These are phyloP conservation scores for Eucalyptus rudis DNA, from an alignment of 345 rosid genomes.

Conservation along the genomic window DNA sequence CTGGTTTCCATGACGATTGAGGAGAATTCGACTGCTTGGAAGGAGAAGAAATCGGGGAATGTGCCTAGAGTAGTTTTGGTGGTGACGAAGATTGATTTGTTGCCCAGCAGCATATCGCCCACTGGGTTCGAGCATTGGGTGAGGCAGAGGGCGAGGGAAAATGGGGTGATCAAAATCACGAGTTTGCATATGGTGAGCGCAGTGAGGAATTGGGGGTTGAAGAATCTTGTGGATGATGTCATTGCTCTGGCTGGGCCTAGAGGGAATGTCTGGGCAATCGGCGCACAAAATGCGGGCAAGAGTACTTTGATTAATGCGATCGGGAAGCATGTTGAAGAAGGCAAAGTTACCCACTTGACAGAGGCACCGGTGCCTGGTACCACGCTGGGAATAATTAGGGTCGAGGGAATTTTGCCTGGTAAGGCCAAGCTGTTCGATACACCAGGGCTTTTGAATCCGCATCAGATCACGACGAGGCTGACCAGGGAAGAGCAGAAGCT, in stretches of 20 bases:
- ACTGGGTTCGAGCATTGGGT: constrained; percentile 77
- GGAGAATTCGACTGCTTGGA: constrained; percentile 67
- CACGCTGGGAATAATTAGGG: constrained; percentile 68
- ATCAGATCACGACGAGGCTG: constrained; percentile 76
- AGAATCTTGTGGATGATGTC: constrained; percentile 68
- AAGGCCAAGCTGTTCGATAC: constrained; percentile 85
- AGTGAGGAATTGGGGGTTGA: constrained; percentile 76
- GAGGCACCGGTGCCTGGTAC: constrained; percentile 98
- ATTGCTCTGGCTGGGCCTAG: constrained; percentile 61
- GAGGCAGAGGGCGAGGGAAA: constrained; percentile 74
- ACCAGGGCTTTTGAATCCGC: constrained; percentile 75
- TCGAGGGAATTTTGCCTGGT: constrained; percentile 75
- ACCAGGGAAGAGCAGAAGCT: constrained; percentile 90
- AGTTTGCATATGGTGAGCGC: constrained; percentile 83
- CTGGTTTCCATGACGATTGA: constrained; percentile 58
- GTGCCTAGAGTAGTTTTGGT: constrained; percentile 74
- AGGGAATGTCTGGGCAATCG: constrained; percentile 88
- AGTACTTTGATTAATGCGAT: constrained; percentile 81
- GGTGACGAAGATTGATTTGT: constrained; percentile 77
- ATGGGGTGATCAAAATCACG: constrained; percentile 53
- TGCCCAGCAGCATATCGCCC: constrained; percentile 66
- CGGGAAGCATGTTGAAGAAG: constrained; percentile 37
- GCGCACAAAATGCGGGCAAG: constrained; percentile 90
- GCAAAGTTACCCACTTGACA: constrained; percentile 50
- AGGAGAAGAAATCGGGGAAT: constrained; percentile 71